Base-by-base conservation (phyloP, 2,329 filamentous ascomycete species). In the Thielaviopsis musarum region DNA sequence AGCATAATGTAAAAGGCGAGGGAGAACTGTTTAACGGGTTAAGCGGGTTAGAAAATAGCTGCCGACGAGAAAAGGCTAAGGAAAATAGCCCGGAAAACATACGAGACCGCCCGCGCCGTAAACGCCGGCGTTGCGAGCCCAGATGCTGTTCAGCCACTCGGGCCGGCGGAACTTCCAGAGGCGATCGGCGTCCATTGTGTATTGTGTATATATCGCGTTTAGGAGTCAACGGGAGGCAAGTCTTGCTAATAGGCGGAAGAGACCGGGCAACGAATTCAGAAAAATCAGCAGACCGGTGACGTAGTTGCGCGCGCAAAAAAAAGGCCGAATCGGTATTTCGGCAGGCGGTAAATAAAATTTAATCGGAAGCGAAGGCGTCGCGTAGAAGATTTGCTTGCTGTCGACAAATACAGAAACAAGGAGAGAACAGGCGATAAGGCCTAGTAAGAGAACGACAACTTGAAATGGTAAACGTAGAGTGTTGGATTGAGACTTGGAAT, bases 1-100 rank as follows among this genome's bases (percentile, higher is more conserved):
- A 85, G 79, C 71, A 85, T 78, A 67, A 81, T 74, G 74, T 84
- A 85, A 71, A 85, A 85, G 63, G 81, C 81, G 68, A 85, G 72
- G 54, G 82, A 83, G 75, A 83, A 85, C 82, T 84, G 65, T 59
- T 6, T 13, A n/a, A 5, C 30, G 10, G 2, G 21, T 6, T 26
- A 5, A 10, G 7, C 19, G 21, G 21, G 38, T 58, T 48, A 60
- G 54, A 21, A 38, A 19, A 58, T 24, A 2, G 24, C 24, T 19
- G 49, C 12, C 1, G 49, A 13, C n/a, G 22, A 22, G 4, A 34
- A 34, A 10, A 12, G 30, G 10, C 4, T 10, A 10, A 22, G 7
- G n/a, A 38, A 48, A 21, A 21, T 48, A n/a, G 9, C 41, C 15
- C 10, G 13, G 28, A 52, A 3, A 28, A 75, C 80, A 62, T 73